A percentile compares a stretch with the other conserved stretches of the same genome.
Evolutionary conservation across 805 yeast species (phyloP).

Genomic region (Ogataea pini): DNA sequence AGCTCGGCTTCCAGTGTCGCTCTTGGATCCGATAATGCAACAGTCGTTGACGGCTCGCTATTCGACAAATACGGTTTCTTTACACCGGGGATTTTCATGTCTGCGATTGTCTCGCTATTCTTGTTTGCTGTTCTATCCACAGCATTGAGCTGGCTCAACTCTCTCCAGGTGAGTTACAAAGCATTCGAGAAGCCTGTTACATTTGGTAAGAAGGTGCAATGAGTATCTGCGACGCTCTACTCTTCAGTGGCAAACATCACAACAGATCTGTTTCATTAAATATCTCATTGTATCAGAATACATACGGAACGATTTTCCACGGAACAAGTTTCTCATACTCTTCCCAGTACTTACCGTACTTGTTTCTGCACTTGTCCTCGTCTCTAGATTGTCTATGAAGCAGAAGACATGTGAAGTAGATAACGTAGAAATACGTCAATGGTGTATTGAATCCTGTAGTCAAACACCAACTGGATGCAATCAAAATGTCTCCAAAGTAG

Average conservation of each 20-base stretch:
- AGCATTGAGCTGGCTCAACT: slow-evolving; percentile 71
- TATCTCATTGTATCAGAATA: slow-evolving; percentile 51
- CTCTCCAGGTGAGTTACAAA: slow-evolving; percentile 75
- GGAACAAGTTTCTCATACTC: slow-evolving; percentile 82
- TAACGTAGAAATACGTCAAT: slow-evolving; percentile 82
- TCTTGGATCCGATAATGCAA: slow-evolving; percentile 5
- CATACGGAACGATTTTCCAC: slow-evolving; percentile 84
- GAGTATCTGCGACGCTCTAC: slow-evolving; percentile 4
- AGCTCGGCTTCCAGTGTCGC: neutral
- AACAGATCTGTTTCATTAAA: neutral
- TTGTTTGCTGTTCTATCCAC: slow-evolving; percentile 55
- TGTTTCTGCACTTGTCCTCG: slow-evolving; percentile 83
- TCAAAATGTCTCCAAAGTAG: slow-evolving; percentile 93
- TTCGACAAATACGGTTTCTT: slow-evolving; percentile 70
- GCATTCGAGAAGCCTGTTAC: slow-evolving; percentile 74
- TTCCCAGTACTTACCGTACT: slow-evolving; percentile 86
- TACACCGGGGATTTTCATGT: slow-evolving; percentile 80
- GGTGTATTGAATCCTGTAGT: slow-evolving; percentile 83
- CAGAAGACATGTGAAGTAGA: slow-evolving; percentile 79
- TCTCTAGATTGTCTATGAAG: slow-evolving; percentile 90
- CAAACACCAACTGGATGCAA: slow-evolving; percentile 89
- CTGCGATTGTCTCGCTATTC: slow-evolving; percentile 63
- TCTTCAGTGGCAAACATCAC: neutral
- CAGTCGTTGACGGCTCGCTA: slow-evolving; percentile 39
- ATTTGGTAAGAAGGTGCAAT: slow-evolving; percentile 48